Evolutionary conservation across 495 filamentous ascomycete genomes (phyloP), one percentile per base, ranked within the genome.

Genomic region (Aspergillus cavernicola): DNA sequence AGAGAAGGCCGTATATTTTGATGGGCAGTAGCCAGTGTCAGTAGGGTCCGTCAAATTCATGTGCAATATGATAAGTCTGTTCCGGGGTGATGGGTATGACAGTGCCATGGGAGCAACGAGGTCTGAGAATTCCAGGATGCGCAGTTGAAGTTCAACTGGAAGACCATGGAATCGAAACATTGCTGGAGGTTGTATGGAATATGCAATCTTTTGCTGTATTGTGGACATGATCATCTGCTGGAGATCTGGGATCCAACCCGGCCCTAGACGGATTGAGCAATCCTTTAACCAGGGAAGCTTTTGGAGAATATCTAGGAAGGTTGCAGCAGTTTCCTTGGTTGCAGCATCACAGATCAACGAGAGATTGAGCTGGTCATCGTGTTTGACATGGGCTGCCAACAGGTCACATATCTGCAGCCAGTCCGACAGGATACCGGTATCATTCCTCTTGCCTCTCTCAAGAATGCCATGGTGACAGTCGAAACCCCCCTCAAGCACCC

Each of bases 1-100:
- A 13, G 38, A 44, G 32, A 53, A 53, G 7, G 50, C 31, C n/a
- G 50, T 45, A 38, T 43, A 40, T 13, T 16, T 29, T 26, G 50
- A 32, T 9, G 50, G 40, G 6, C 50, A 53, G 24, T 28, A 28
- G 4, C 24, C 24, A 28, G 4, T 28, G 24, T 4, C 24, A 28
- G 9, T 9, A 4, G 24, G 24, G 9, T 28, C 24, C 24, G 4
- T 4, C 24, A 28, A 28, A 28, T 9, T 4, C 24, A 4, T 28
- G 4, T 28, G 24, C 9, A 9, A 28, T 9, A 28, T 28, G 9
- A 28, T 9, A 9, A 28, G 9, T 28, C 24, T 4, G 9, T 28
- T 28, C 24, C 4, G 9, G 24, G 24, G 24, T 9, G 24, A 9
- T 28, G 4, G 24, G 24, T 28, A 28, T 28, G 24, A 28, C 24